A percentile compares a stretch with the other conserved stretches of the same genome.
Evolutionary conservation across 345 rosid species (phyloP).

Genomic region (Syzygium oleosum): DNA sequence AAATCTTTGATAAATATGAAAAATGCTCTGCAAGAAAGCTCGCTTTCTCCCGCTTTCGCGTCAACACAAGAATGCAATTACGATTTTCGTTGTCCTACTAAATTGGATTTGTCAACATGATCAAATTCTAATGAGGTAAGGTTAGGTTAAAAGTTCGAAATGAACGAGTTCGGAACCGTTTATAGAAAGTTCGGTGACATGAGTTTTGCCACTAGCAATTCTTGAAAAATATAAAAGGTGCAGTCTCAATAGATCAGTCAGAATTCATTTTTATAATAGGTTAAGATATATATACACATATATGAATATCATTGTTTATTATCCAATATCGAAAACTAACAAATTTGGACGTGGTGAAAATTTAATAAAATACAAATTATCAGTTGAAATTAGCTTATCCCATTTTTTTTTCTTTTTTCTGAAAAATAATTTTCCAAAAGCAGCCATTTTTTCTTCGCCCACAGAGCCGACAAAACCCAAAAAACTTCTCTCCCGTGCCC

Average conservation of each 20-base stretch:
- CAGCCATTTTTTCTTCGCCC: not conserved
- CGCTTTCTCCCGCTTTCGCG: not conserved
- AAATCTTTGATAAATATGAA: not conserved
- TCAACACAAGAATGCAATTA: not conserved
- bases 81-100: not conserved
- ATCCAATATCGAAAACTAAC: not conserved
- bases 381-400: no score
- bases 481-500: not conserved
- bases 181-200: accelerated
- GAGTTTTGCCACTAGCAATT: not conserved
- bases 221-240: not conserved
- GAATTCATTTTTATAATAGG: not conserved
- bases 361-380: not conserved
- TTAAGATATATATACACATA: not conserved
- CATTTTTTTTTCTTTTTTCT: no score
- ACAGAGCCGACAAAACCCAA: not conserved
- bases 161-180: accelerated
- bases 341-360: not conserved
- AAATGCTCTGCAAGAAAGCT: not conserved
- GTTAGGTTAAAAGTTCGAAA: not conserved
- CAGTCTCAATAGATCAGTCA: not conserved
- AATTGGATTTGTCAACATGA: not conserved
- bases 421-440: not conserved
- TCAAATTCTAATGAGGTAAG: not conserved
- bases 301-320: not conserved